Evolutionary conservation across 257 asterid species (phyloP), one percentile per base, ranked within the genome.

Genomic region (Ballota nigra): DNA sequence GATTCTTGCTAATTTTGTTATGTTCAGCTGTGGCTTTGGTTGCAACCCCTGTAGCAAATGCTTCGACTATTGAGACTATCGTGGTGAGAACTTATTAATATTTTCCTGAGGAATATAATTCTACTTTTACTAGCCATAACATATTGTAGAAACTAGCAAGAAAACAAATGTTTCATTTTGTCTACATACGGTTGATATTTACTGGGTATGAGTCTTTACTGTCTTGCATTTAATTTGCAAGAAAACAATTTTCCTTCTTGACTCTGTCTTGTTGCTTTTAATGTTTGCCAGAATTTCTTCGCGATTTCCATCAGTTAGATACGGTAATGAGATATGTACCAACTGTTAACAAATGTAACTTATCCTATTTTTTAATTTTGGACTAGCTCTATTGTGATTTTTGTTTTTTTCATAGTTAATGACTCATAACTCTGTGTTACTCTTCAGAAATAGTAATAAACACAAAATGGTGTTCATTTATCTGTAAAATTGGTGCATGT

Each of bases 31-130:
- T 78, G 41, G 79, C 82, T 72, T 77, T 85, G 81, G 58, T 83
- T 71, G 83, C 80, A 36, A 74, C 87, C 63, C 84, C 85, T 8
- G 62, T 79, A 63, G 85, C 89, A 72, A 82, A 82, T 82, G 96
- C 89, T 76, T 66, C 66, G 31, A 74, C 86, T 43, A 62, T 82
- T 83, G 88, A 85, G 24, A 66, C 41, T 67, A 34, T 85, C 22
- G 55, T 28, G 87, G 96, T 89, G 79, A 82, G 91, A 55, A 71
- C 72, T 78, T 58, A 63, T 40, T 64, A 59, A 31, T 34, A 29
- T 72, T 58, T 72, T 53, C 47, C 63, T 61, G 24, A 16, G 38
- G 70, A n/a, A 9, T 45, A 16, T 49, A 40, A 26, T 61, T 58
- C 64, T 38, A 4, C n/a, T 79, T 73, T 55, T 8, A 16, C 36